phyloP scores from a whole-genome alignment of 208 protist species.

The Trypanosoma cruzi region DNA sequence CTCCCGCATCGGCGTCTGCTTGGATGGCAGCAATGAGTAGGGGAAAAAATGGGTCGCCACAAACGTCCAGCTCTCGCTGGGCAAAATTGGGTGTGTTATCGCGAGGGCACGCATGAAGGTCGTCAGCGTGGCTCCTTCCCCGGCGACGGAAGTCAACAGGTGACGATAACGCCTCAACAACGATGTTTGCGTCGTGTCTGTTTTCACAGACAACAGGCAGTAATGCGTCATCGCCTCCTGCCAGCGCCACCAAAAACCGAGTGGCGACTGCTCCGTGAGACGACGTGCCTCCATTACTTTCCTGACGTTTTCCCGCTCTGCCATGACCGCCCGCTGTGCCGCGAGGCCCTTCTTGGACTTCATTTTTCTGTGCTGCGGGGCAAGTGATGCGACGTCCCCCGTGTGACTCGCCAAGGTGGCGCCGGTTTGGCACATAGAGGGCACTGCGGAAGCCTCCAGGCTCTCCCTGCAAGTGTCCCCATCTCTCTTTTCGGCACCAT shows the following conservation, averaged over 20 bases:
- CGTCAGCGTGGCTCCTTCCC: not conserved
- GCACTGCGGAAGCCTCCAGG: not conserved
- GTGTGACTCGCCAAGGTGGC: no score
- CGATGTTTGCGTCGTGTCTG: not conserved
- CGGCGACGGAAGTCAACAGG: not conserved
- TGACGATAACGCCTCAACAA: not conserved
- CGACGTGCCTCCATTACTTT: constrained; percentile 7
- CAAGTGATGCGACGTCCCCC: not conserved
- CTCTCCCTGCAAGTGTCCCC: not conserved
- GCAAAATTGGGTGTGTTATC: constrained; percentile 3
- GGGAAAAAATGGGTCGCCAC: not conserved
- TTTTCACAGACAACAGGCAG: not conserved
- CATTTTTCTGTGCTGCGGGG: not conserved
- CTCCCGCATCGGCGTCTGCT: not conserved
- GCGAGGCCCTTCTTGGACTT: not conserved
- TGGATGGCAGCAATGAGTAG: no score
- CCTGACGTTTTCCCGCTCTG: constrained; percentile 7
- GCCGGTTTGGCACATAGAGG: not conserved
- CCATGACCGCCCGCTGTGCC: constrained; percentile 4
- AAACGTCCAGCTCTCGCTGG: not conserved
- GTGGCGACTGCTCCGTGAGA: not conserved
- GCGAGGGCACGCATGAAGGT: constrained; percentile 21
- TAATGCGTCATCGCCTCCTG: not conserved
- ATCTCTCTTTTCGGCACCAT: not conserved
- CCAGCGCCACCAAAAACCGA: constrained; percentile 29